Base-by-base conservation (phyloP, 1,284 basidiomycete genomes). In the Meripilus lineatus region DNA sequence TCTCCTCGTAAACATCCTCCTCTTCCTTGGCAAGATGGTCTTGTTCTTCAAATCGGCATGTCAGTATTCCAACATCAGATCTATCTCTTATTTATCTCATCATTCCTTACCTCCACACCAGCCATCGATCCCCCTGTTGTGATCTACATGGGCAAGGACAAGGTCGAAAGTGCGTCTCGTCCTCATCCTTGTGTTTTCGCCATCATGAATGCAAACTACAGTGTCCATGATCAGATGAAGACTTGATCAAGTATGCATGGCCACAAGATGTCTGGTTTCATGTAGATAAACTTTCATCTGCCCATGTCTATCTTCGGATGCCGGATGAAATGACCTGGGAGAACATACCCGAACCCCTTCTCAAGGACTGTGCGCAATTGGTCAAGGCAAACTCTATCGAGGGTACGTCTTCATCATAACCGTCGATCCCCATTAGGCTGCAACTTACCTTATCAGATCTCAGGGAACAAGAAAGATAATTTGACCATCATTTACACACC, bases 341-440 rank as follows among this genome's bases (percentile, higher is more conserved):
- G 15, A 63, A 70, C 8, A 89, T 99, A 34, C 94, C 95, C 0
- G 76, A 86, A 42, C 69, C 79, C 0, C 68, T 97, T 8, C 68
- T 98, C 20, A 71, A 73, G 7, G 94, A 99, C 61, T 90, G 90
- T 51, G 89, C 92, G 0, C 95, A 99, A 64, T 72, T 99, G 1
- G 93, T 97, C 34, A 99, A 99, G 66, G 94, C 95, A 0, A 98
- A 98, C 58, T 94, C 90, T 3, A 99, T 99, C 44, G 92, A 97
- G 72, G 91, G 93, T 89, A 21, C 3, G 3, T n/a, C 23, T 56
- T 42, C n/a, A 20, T 39, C 32, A 20, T 26, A 23, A 28, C 25
- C n/a, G 23, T 20, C 24, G 37, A 32, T 28, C 7, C 15, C 11
- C 14, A n/a, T 18, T 17, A 23, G 38, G 21, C n/a, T 11, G 40